Evolutionary conservation across 495 filamentous ascomycete genomes (phyloP).

Genomic region (Penicillium angulare): DNA sequence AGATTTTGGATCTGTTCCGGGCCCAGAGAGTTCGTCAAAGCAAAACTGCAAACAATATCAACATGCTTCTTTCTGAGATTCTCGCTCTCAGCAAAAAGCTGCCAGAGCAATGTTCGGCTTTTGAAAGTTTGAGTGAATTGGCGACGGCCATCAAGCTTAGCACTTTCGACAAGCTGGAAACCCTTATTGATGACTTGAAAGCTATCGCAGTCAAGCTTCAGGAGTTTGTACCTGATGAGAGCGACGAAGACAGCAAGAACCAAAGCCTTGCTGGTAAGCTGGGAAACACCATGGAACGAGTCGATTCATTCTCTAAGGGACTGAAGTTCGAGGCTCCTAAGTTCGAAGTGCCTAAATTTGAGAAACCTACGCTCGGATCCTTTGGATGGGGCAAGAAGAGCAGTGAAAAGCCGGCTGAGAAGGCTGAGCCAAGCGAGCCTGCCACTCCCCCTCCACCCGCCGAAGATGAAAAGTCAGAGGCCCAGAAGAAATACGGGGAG

Average conservation of each 20-base stretch:
- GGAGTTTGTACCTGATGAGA: background rate
- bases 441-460: background rate
- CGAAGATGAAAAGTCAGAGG: too few relatives aligned
- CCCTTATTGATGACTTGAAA: background rate
- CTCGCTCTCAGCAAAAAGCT: background rate
- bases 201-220: background rate
- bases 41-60: slow-evolving; percentile 3
- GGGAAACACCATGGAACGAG: background rate
- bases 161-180: background rate
- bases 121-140: background rate
- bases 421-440: background rate
- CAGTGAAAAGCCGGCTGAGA: background rate
- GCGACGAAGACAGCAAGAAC: background rate
- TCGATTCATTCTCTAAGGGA: background rate
- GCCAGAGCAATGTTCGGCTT: background rate
- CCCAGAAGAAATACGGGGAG: background rate
- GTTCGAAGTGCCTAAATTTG: background rate
- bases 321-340: background rate
- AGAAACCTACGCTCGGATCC: background rate
- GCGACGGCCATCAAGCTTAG: background rate
- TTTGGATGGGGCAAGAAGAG: slow-evolving; percentile 1
- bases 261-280: background rate
- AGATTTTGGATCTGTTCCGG: slow-evolving; percentile 6
- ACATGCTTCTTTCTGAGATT: slow-evolving; percentile 1
- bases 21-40: slow-evolving; percentile 5